Base-by-base conservation (phyloP, 2,329 filamentous ascomycete genomes). In the Pyrenochaeta sp. region DNA sequence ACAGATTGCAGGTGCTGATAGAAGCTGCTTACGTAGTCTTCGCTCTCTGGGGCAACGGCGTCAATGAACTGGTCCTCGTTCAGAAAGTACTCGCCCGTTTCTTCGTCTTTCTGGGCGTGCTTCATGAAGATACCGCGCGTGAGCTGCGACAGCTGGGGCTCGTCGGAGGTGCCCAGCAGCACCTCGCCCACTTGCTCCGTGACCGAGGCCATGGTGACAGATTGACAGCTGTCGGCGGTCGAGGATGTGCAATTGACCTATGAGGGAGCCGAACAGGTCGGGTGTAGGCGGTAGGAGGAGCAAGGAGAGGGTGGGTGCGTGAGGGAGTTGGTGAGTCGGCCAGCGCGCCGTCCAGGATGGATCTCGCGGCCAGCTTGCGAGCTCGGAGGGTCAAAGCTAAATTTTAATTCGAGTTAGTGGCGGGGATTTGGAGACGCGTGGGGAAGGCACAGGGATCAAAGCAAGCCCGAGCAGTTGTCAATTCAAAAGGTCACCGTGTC, bases 21-120 rank as follows among this genome's bases (percentile, higher is more conserved):
- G 51, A 56, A 55, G 27, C 51, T 60, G 68, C 91, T 88, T 82
- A 97, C 94, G 81, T 95, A 98, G 82, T 98, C 93, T 79, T 97
- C 92, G 58, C 88, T 84, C 47, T 86, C 85, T 5, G 95, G 95
- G 68, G 92, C 93, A 81, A 99, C 88, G 28, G 94, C 94, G 72
- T 93, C 85, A 71, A 97, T 88, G 78, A 99, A 99, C 76, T 96
- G 87, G n/a, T 93, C 87, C 61, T 90, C 87, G 45, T 86, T 88
- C 86, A 99, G 91, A 74, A 86, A 92, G 55, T 88, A 83, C 72
- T 97, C 92, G 57, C 91, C 93, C 9, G 88, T 85, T 68, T 88
- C 84, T 59, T 89, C 83, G 73, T 96, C 92, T 77, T 90, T 90
- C 72, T 85, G 80, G 40, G 95, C 92, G 82, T 93, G 84, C 73